phyloP scores from a whole-genome alignment of 1,284 basidiomycete species.

The Ceratobasidium sp. region DNA sequence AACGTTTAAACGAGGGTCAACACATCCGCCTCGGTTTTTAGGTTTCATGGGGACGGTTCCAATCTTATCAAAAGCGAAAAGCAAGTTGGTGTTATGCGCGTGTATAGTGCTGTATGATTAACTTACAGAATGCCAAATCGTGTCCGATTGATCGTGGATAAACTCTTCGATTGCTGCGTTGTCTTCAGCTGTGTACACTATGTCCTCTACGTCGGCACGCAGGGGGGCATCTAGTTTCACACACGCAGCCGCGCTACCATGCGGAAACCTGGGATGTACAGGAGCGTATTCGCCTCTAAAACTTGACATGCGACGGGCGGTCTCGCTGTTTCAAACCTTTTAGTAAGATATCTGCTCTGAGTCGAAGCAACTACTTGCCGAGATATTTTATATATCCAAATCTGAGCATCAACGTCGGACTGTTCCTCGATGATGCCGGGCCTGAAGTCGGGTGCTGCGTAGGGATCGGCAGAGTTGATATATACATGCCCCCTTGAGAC shows the following conservation, averaged over 20 bases:
- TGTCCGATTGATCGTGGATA: constrained; percentile 53
- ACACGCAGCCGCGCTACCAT: constrained; percentile 62
- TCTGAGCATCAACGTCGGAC: constrained; percentile 67
- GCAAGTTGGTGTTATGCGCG: background rate
- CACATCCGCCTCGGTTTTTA: constrained; percentile 69
- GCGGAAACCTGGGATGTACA: constrained; percentile 66
- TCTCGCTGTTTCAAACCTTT: constrained; percentile 58
- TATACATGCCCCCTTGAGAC: constrained; percentile 52
- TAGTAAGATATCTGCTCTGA: background rate
- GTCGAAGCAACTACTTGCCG: constrained; percentile 53
- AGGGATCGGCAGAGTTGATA: constrained; percentile 51
- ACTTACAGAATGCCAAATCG: constrained; percentile 53
- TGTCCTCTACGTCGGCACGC: constrained; percentile 61
- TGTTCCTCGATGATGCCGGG: constrained; percentile 50
- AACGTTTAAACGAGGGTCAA: constrained; percentile 72
- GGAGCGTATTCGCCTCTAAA: constrained; percentile 67
- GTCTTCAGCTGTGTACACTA: constrained; percentile 70
- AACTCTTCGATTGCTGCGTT: constrained; percentile 66
- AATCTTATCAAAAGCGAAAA: constrained; percentile 57
- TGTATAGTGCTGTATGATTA: constrained; percentile 5
- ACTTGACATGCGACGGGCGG: constrained; percentile 68
- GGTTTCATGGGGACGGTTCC: constrained; percentile 79
- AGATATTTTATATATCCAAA: constrained; percentile 70
- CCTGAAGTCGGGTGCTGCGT: constrained; percentile 51
- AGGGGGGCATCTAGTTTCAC: constrained; percentile 58